A percentile compares a stretch with the other conserved stretches of the same genome.
Conservation (phyloP, 306 rosid genomes). For the Rubus parviflorus region DNA sequence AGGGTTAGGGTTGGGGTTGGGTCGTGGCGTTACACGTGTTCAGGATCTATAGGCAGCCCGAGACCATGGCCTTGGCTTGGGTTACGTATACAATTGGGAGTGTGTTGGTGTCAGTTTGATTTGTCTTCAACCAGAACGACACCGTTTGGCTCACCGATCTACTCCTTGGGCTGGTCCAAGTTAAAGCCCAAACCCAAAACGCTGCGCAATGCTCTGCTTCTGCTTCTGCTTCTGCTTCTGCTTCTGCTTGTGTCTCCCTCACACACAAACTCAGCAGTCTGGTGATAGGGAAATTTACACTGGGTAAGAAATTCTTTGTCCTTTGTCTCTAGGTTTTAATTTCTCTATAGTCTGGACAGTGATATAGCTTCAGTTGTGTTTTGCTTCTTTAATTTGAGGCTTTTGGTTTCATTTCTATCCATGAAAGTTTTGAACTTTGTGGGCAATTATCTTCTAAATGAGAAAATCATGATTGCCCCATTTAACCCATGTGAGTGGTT, state of each 20-base stretch:
- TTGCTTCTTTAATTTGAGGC: not conserved
- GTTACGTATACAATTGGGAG: conserved; percentile 9
- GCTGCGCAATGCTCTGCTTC: not conserved
- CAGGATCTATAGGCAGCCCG: not conserved
- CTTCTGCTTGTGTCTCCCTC: not conserved
- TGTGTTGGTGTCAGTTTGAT: not conserved
- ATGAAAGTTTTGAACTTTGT: not conserved
- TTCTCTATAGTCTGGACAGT: not conserved
- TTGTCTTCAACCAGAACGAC: not conserved
- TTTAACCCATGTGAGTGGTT: too few species aligned
- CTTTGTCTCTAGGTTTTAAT: too few species aligned
- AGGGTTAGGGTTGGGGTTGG: conserved; percentile 23
- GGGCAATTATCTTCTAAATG: too few species aligned
- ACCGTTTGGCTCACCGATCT: not conserved
- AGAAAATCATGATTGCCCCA: too few species aligned
- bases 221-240: not conserved
- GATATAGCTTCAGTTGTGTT: too few species aligned
- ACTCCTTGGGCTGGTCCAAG: not conserved
- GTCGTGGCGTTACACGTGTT: conserved; percentile 29
- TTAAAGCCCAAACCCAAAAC: not conserved
- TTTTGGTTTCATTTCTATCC: not conserved
- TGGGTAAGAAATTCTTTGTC: not conserved
- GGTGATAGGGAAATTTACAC: not conserved
- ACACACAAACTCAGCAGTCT: not conserved
- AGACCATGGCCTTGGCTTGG: not conserved